Conservation (phyloP, 257 asterid species). For the Solanum commersonii region DNA sequence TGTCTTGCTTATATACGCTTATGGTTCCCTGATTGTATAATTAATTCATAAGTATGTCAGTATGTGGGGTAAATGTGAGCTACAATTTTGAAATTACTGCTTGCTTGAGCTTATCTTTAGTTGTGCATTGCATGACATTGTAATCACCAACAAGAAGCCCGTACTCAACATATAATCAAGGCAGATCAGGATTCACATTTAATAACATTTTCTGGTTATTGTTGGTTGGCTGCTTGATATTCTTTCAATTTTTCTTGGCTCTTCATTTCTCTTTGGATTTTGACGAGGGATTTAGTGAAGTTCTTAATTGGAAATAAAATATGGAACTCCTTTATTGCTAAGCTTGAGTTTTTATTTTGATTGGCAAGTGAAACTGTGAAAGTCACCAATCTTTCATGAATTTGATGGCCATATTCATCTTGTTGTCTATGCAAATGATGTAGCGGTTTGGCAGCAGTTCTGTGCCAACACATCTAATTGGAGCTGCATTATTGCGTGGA, state of each 20-base stretch:
- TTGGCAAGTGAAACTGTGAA: neutral
- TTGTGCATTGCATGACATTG: neutral
- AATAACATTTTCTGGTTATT: neutral
- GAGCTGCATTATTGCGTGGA: constrained; percentile 84
- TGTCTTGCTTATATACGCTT: neutral
- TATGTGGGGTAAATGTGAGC: neutral
- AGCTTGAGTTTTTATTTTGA: neutral
- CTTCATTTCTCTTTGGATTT: neutral
- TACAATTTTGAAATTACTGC: neutral
- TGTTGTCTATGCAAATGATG: constrained; percentile 9
- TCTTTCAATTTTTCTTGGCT: neutral
- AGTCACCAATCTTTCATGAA: neutral
- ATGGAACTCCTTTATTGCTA: neutral
- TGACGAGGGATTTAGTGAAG: neutral
- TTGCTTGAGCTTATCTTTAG: neutral
- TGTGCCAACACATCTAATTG: constrained; percentile 81
- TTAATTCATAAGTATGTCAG: neutral
- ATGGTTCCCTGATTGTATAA: neutral
- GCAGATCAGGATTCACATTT: neutral
- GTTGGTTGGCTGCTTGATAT: neutral
- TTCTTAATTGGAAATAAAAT: neutral
- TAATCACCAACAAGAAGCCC: neutral
- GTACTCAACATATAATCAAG: neutral
- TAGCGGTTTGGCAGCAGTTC: constrained; percentile 98
- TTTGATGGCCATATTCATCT: neutral